Conservation (phyloP, 345 rosid genomes). For the Pistacia vera region DNA sequence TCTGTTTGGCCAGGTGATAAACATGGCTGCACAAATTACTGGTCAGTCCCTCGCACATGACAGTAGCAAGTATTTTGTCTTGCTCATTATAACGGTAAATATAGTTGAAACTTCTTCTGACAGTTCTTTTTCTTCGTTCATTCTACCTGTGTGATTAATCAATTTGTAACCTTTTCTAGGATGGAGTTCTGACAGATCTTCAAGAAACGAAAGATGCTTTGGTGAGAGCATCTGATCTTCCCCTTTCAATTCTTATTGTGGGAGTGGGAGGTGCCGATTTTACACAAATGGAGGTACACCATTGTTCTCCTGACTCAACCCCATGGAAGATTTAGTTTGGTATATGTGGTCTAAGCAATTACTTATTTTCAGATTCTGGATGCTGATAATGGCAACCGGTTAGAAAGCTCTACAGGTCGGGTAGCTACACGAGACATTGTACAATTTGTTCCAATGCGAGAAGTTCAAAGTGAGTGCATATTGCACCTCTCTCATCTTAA, state of each 20-base stretch:
- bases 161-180: constrained; percentile 40
- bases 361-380: constrained; percentile 26
- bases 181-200: constrained; percentile 83
- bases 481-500: background rate
- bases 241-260: constrained; percentile 77
- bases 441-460: constrained; percentile 84
- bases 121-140: background rate
- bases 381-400: constrained; percentile 70
- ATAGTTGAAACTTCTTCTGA: background rate
- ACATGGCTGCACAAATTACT: constrained; percentile 60
- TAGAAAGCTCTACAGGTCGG: constrained; percentile 78
- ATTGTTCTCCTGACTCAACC: background rate
- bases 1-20: constrained; percentile 61
- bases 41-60: constrained; percentile 31
- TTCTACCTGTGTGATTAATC: background rate
- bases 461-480: constrained; percentile 64
- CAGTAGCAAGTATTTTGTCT: constrained; percentile 46
- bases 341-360: no score
- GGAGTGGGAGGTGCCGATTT: constrained; percentile 89
- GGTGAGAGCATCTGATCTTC: constrained; percentile 92
- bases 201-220: constrained; percentile 74
- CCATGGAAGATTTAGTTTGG: no score
- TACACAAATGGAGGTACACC: constrained; percentile 81
- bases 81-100: constrained; percentile 67
- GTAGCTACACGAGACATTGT: constrained; percentile 86